A percentile compares a stretch with the other conserved stretches of the same genome.
These are phyloP conservation scores for Hypoxylon fragiforme DNA, from an alignment of 495 filamentous ascomycete genomes.

Conservation along the genomic window DNA sequence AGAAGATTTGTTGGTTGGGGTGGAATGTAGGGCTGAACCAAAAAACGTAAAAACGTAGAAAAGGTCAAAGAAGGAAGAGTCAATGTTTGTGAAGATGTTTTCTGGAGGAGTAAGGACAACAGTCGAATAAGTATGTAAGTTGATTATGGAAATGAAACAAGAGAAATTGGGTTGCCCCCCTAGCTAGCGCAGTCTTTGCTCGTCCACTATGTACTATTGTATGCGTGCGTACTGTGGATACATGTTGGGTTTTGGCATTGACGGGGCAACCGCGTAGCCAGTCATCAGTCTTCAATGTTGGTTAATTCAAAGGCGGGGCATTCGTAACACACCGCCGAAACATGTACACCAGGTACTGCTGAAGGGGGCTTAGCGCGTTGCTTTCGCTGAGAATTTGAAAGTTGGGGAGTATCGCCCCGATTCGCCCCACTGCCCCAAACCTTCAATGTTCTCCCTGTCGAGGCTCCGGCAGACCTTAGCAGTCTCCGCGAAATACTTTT, in stretches of 20 bases:
- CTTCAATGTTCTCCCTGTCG: too few relatives aligned
- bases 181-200: slow-evolving; percentile 16
- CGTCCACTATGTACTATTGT: not conserved
- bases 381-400: too few relatives aligned
- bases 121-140: slow-evolving; percentile 26
- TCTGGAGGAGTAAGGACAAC: slow-evolving; percentile 23
- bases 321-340: slow-evolving; percentile 21
- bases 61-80: slow-evolving; percentile 6
- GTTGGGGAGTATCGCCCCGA: too few relatives aligned
- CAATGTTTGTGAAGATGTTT: slow-evolving; percentile 33
- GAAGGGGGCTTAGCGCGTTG: too few relatives aligned
- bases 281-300: slow-evolving; percentile 7
- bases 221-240: slow-evolving; percentile 28
- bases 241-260: slow-evolving; percentile 36
- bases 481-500: too few relatives aligned
- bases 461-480: too few relatives aligned
- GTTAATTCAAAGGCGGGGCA: slow-evolving; percentile 19
- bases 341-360: slow-evolving; percentile 4
- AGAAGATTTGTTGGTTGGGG: not conserved
- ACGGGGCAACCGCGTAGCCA: slow-evolving; percentile 38
- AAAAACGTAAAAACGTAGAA: not conserved
- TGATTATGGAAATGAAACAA: slow-evolving; percentile 33
- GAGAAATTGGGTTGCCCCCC: slow-evolving; percentile 29
- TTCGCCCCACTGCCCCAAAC: too few relatives aligned
- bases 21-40: not conserved